Evolutionary conservation across 768 basidiomycete genomes (phyloP).

Genomic region (Trametes punicea): DNA sequence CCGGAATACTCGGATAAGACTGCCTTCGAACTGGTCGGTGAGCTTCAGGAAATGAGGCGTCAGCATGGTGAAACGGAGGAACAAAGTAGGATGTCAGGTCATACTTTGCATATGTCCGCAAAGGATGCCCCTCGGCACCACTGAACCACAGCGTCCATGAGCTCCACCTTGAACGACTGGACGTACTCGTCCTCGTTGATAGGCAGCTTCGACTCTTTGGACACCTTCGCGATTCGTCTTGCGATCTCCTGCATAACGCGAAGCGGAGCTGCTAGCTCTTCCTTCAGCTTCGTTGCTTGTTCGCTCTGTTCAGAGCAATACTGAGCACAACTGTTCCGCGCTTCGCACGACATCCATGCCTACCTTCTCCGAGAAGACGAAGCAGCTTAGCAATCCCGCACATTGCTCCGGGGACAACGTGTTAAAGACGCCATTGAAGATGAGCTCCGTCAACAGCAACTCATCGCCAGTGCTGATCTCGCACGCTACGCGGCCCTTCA

Average conservation of each 20-base stretch:
- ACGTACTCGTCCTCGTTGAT: slow-evolving; percentile 95
- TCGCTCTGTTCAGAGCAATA: slow-evolving; percentile 59
- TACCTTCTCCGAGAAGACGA: slow-evolving; percentile 97
- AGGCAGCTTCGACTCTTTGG: slow-evolving; percentile 86
- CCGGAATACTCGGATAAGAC: slow-evolving; percentile 93
- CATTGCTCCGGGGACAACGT: slow-evolving; percentile 85
- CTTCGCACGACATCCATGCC: slow-evolving; percentile 7
- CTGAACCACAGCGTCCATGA: slow-evolving; percentile 96
- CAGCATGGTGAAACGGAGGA: neutral
- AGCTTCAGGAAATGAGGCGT: slow-evolving; percentile 50
- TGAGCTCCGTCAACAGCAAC: slow-evolving; percentile 89
- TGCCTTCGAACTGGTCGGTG: slow-evolving; percentile 96
- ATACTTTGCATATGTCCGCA: slow-evolving; percentile 91
- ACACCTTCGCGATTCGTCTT: slow-evolving; percentile 93
- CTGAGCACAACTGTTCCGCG: too few relatives aligned
- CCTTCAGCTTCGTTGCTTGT: slow-evolving; percentile 79
- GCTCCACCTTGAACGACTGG: slow-evolving; percentile 93
- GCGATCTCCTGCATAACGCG: slow-evolving; percentile 96
- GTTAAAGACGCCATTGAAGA: slow-evolving; percentile 98
- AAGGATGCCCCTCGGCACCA: slow-evolving; percentile 99
- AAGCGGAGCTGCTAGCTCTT: slow-evolving; percentile 90
- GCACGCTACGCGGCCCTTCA: slow-evolving; percentile 97
- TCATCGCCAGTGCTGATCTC: slow-evolving; percentile 99
- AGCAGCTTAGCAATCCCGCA: slow-evolving; percentile 92
- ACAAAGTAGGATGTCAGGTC: neutral